Evolutionary conservation across 768 basidiomycete species (phyloP).

Genomic region (Zangia roseola): DNA sequence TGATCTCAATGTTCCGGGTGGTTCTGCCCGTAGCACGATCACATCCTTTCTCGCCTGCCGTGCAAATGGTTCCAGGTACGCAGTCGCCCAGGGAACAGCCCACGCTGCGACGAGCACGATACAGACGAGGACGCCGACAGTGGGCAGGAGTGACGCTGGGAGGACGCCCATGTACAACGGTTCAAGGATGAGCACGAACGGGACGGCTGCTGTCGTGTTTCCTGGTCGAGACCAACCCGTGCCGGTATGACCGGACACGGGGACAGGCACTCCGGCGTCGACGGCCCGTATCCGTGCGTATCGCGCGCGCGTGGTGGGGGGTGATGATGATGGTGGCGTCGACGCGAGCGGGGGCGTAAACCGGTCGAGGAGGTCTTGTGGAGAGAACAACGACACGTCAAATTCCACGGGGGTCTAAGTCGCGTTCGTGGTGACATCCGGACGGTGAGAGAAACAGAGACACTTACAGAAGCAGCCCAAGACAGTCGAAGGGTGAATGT

Average conservation of each 20-base stretch:
- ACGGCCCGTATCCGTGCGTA: constrained; percentile 60
- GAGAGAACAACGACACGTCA: constrained; percentile 38
- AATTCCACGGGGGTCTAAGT: constrained; percentile 52
- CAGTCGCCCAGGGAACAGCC: constrained; percentile 15
- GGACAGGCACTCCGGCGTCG: constrained; percentile 44
- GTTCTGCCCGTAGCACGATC: not conserved
- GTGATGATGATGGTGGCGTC: not conserved
- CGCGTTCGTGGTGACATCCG: too few species aligned
- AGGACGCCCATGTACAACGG: constrained; percentile 59
- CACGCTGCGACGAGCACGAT: constrained; percentile 26
- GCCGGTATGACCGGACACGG: not conserved
- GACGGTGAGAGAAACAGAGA: too few species aligned
- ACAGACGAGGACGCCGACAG: constrained; percentile 27
- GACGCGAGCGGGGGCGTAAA: constrained; percentile 9
- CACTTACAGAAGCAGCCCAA: constrained; percentile 56
- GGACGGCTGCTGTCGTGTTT: constrained; percentile 34
- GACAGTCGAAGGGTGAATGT: constrained; percentile 54
- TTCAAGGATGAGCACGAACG: constrained; percentile 56
- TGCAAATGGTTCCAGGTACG: constrained; percentile 21
- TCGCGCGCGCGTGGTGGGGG: constrained; percentile 37
- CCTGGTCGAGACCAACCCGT: too few species aligned
- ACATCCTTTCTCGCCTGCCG: constrained; percentile 27
- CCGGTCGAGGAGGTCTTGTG: constrained; percentile 28
- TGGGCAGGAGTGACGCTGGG: constrained; percentile 50
- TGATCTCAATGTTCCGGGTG: too few species aligned